A percentile compares a stretch with the other conserved stretches of the same genome.
These are phyloP conservation scores for Populus hybrid DNA, from an alignment of 441 rosid species.

Conservation along the genomic window DNA sequence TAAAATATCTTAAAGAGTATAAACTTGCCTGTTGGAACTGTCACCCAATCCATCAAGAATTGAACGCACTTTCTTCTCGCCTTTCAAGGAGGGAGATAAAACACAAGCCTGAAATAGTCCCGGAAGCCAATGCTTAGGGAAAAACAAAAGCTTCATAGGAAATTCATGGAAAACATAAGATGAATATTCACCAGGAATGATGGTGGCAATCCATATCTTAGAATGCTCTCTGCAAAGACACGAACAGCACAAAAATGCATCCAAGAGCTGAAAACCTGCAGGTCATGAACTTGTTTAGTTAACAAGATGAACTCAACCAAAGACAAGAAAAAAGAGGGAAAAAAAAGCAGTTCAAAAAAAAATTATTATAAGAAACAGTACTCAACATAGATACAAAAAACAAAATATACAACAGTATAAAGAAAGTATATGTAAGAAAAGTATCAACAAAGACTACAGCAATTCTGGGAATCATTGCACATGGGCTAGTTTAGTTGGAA, in stretches of 20 bases:
- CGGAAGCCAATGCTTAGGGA: constrained; percentile 21
- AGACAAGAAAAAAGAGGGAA: neutral
- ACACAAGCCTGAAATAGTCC: constrained; percentile 71
- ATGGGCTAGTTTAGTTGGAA: neutral
- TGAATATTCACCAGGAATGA: constrained; percentile 70
- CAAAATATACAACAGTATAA: neutral
- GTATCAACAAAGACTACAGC: neutral
- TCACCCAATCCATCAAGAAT: constrained; percentile 82
- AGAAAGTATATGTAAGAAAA: neutral
- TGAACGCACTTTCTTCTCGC: constrained; percentile 94
- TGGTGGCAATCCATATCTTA: constrained; percentile 98
- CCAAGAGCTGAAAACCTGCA: constrained; percentile 97
- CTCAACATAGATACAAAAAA: neutral
- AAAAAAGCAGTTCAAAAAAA: neutral
- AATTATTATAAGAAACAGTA: neutral
- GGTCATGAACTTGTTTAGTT: constrained; percentile 14
- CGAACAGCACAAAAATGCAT: constrained; percentile 99
- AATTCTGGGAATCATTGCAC: neutral
- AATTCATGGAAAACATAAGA: neutral
- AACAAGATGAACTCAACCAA: neutral
- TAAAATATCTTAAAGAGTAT: neutral
- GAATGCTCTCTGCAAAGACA: constrained; percentile 85
- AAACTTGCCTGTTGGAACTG: constrained; percentile 71
- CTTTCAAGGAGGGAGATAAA: constrained; percentile 71
- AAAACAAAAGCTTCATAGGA: neutral